Evolutionary conservation across 306 rosid genomes (phyloP).

Genomic region (Quillaja saponaria): DNA sequence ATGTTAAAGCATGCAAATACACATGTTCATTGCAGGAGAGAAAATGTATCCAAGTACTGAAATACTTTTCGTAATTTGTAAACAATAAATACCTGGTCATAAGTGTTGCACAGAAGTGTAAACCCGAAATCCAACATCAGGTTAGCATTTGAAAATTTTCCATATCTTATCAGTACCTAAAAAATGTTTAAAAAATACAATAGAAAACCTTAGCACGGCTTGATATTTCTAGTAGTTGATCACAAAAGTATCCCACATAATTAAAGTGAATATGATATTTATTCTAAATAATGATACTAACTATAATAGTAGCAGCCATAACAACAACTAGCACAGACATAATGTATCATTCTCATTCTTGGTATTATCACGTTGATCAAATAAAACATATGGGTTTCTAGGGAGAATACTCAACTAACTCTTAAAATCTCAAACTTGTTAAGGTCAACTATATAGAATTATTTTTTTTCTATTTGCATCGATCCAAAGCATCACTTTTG

Average conservation of each 20-base stretch:
- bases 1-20: background rate
- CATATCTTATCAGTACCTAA: conserved; percentile 79
- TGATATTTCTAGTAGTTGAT: conserved; percentile 22
- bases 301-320: no score
- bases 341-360: no score
- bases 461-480: no score
- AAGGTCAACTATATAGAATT: no score
- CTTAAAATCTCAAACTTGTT: no score
- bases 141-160: conserved; percentile 78
- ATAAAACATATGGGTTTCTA: no score
- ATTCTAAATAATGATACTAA: conserved; percentile 5
- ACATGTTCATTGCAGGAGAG: background rate
- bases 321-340: background rate
- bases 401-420: no score
- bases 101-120: conserved; percentile 63
- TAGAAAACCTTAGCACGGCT: background rate
- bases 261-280: conserved; percentile 17
- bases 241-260: conserved; percentile 1
- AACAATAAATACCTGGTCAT: conserved; percentile 63
- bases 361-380: no score
- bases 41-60: background rate
- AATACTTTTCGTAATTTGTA: conserved; percentile 21
- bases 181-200: conserved; percentile 22
- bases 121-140: conserved; percentile 84
- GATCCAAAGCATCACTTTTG: no score